phyloP scores from a whole-genome alignment of 2,329 filamentous ascomycete species.

The Cladosporium sp. region DNA sequence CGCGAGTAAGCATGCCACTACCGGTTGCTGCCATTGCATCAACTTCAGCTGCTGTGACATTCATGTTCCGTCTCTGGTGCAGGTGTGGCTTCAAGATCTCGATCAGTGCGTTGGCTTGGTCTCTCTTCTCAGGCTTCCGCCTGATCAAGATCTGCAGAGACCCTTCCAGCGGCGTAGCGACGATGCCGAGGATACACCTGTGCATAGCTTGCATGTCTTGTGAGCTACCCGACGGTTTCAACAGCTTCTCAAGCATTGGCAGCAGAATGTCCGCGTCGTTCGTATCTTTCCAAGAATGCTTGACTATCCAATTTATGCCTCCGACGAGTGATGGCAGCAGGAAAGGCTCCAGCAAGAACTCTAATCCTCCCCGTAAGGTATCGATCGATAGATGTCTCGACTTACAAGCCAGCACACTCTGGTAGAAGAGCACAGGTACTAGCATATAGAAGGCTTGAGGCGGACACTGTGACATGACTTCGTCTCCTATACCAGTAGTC shows the following conservation, averaged over 20 bases:
- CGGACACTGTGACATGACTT: conserved; percentile 74
- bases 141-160: conserved; percentile 64
- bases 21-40: conserved; percentile 55
- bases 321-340: conserved; percentile 73
- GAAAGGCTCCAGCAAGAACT: conserved; percentile 77
- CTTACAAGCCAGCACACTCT: conserved; percentile 68
- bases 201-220: conserved; percentile 69
- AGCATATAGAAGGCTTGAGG: conserved; percentile 80
- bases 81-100: conserved; percentile 59
- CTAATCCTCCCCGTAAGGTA: conserved; percentile 67
- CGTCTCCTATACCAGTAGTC: conserved; percentile 66
- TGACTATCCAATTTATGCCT: conserved; percentile 66
- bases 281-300: conserved; percentile 62
- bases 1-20: not conserved
- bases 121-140: conserved; percentile 62
- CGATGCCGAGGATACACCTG: conserved; percentile 64
- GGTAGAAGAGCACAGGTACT: conserved; percentile 71
- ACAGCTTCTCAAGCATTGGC: conserved; percentile 66
- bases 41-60: conserved; percentile 55
- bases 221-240: conserved; percentile 66
- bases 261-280: conserved; percentile 65
- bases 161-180: conserved; percentile 65
- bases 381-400: conserved; percentile 63
- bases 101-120: conserved; percentile 64
- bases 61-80: conserved; percentile 57